Base-by-base conservation (phyloP, 2,329 filamentous ascomycete species). In the Colletotrichum cordylinicola region DNA sequence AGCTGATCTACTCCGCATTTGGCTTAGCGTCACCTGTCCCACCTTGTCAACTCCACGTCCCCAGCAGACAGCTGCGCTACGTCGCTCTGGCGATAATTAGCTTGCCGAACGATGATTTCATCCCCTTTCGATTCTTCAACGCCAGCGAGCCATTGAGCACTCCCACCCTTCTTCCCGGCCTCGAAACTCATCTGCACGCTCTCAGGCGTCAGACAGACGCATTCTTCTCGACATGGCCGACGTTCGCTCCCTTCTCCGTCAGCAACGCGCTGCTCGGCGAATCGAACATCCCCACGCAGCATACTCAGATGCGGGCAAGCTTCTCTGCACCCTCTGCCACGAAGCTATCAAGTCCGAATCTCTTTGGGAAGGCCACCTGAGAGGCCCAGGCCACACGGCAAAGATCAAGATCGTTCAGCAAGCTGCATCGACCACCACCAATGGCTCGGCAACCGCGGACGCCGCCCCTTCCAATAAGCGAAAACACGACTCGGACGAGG, bases 201-300 rank as follows among this genome's bases (percentile, higher is more conserved):
- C 37, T 10, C 7, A 37, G 48, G 43, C 52, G 35, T 74, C 35
- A 18, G 27, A 16, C 69, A 72, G 43, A 68, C 62, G 29, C 69
- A 68, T 35, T 58, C 9, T 33, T 60, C 43, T 65, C 58, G 76
- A 61, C 78, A 96, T 97, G 94, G 89, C 94, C 79, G 95, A 98
- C 84, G 93, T 95, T 31, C 93, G 95, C 80, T 91, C 94, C 43
- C 91, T 98, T 65, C 90, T 98, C 74, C 94, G 94, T 79, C 93
- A 93, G 81, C 94, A 96, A 84, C 92, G 95, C 78, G 92, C 92
- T 72, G 91, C 93, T 77, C 92, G 95, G 73, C 91, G 94, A 78
- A 92, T 96, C 80, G 90, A 92, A 67, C 93, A 95, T 80, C 91
- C 93, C 6, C 88, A 93, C 79, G 93, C 93, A 56, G 87, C 89